Percentiles rank a stretch among this genome's conserved stretches.
Conservation (phyloP, 352 stramenopile genomes). For the Peronospora belbahrii region DNA sequence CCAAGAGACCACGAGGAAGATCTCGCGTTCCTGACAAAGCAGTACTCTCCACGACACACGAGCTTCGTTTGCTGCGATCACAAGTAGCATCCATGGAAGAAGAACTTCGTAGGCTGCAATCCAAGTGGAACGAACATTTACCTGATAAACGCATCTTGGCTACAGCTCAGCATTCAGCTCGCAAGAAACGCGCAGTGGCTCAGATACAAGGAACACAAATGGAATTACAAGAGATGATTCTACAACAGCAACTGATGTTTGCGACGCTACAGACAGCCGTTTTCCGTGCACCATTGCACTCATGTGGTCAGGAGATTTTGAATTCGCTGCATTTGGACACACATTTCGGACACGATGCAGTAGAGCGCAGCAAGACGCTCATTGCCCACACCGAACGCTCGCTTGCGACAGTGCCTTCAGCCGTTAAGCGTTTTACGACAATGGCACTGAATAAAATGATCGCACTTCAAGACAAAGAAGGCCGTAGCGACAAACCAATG, state of each 20-base stretch:
- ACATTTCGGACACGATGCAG: constrained; percentile 8
- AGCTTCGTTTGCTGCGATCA: constrained; percentile 26
- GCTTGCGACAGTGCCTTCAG: constrained; percentile 17
- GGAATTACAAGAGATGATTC: constrained; percentile 25
- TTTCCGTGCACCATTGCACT: constrained; percentile 22
- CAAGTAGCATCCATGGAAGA: constrained; percentile 33
- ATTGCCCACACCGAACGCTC: constrained; percentile 26
- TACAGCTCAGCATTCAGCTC: constrained; percentile 17
- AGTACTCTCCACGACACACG: constrained; percentile 22
- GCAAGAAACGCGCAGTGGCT: constrained; percentile 21
- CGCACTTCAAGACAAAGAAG: too few species aligned
- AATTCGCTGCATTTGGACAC: constrained; percentile 31
- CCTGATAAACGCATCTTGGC: constrained; percentile 20
- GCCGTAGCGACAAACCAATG: too few species aligned
- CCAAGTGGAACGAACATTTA: constrained; percentile 20
- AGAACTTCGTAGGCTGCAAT: constrained; percentile 12
- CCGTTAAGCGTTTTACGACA: constrained; percentile 1
- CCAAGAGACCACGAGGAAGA: not conserved
- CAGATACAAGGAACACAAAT: constrained; percentile 14
- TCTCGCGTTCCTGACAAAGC: constrained; percentile 9
- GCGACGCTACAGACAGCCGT: constrained; percentile 27
- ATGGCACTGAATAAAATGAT: too few species aligned
- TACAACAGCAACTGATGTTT: constrained; percentile 33
- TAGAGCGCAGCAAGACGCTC: constrained; percentile 17
- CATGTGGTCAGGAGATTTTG: constrained; percentile 21